Base-by-base conservation (phyloP, 495 filamentous ascomycete species). In the Penicillium goetzii region DNA sequence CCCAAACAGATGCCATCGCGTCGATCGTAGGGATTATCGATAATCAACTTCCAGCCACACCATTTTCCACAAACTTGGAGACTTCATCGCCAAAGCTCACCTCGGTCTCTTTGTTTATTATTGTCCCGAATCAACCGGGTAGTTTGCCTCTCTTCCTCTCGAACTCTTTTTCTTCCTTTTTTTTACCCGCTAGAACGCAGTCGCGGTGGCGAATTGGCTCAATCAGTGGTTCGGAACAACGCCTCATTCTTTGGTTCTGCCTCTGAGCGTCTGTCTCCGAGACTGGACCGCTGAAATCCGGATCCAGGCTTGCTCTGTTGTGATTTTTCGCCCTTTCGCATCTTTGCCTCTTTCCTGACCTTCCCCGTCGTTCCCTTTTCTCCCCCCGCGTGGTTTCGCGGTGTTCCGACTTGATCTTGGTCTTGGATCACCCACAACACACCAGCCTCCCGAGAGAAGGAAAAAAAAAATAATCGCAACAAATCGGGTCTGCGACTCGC, bases 201-300 rank as follows among this genome's bases (percentile, higher is more conserved):
- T 67, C 61, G 64, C 70, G 74, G 77, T 79, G 77, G 77, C 77
- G 72, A 79, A 74, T 55, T 68, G 58, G 51, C 58, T 57, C 59
- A 47, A 66, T 67, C 64, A 62, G 63, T 70, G 63, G 65, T 63
- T 70, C 64, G 62, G 60, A 63, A 63, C 61, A 54, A 38, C 63
- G 19, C 52, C 52, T 59, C 55, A 62, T 73, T 72, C 69, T 76
- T 63, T 79, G 75, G 76, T 76, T 79, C 73, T 72, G 58, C 69
- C 68, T 71, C 61, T 72, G 64, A 72, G 57, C 53, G 64, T 32
- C 30, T 56, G 58, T 41, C 61, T 73, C 71, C 68, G 64, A 71
- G 45, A 60, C 63, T 71, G 71, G 68, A 64, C 60, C 61, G 63
- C 62, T 63, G 62, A 68, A 69, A 69, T 69, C 66, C 68, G 64